phyloP scores from a whole-genome alignment of 2,329 filamentous ascomycete genomes.

The Meredithiella fracta region DNA sequence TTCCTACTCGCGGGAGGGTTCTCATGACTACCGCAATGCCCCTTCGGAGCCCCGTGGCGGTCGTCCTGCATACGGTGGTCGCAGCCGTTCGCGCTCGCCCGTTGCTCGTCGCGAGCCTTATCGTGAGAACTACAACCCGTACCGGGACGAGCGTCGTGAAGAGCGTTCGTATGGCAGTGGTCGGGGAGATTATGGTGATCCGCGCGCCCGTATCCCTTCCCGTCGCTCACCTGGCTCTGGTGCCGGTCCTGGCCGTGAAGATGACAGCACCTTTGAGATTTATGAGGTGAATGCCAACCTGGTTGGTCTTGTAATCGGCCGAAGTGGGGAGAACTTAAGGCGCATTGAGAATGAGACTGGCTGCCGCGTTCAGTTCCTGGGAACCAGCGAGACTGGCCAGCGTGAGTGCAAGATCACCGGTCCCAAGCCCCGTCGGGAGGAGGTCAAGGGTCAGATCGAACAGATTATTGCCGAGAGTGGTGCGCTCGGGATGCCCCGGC shows the following conservation, averaged over 20 bases:
- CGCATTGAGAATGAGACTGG: slow-evolving; percentile 70
- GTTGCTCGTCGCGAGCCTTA: slow-evolving; percentile 49
- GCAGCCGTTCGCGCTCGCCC: slow-evolving; percentile 59
- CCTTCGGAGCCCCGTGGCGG: slow-evolving; percentile 25
- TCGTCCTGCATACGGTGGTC: slow-evolving; percentile 22
- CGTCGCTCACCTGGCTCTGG: slow-evolving; percentile 52
- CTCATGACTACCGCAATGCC: slow-evolving; percentile 9
- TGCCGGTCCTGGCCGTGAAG: slow-evolving; percentile 33
- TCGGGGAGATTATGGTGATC: slow-evolving; percentile 15
- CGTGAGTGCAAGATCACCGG: slow-evolving; percentile 80
- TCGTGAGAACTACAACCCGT: slow-evolving; percentile 64
- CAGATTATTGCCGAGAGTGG: slow-evolving; percentile 32
- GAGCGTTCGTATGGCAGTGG: slow-evolving; percentile 33
- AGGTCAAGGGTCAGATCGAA: slow-evolving; percentile 70
- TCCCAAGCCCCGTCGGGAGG: slow-evolving; percentile 50
- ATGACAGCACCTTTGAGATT: slow-evolving; percentile 49
- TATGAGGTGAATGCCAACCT: slow-evolving; percentile 76
- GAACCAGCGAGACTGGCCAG: slow-evolving; percentile 56
- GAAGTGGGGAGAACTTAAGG: slow-evolving; percentile 75
- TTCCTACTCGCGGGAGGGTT: slow-evolving; percentile 35
- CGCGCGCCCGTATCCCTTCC: slow-evolving; percentile 41
- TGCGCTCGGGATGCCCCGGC: slow-evolving; percentile 31
- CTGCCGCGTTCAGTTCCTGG: slow-evolving; percentile 76
- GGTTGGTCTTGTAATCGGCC: slow-evolving; percentile 79
- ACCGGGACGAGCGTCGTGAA: slow-evolving; percentile 68